phyloP scores from a whole-genome alignment of 345 rosid species.

The Rubroshorea leprosula region DNA sequence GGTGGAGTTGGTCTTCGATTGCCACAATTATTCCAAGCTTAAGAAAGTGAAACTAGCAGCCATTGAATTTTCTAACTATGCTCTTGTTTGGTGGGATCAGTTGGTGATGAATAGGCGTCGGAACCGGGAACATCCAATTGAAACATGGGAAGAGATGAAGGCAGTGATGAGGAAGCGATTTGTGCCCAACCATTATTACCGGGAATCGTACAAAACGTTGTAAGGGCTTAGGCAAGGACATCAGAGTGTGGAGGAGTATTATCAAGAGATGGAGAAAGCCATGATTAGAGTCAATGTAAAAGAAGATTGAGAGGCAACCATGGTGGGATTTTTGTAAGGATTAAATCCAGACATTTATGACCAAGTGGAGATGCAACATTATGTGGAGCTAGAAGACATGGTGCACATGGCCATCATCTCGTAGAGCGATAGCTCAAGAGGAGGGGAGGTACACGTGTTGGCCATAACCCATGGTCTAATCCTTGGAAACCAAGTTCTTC shows the following conservation, averaged over 20 bases:
- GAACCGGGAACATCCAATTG: background rate
- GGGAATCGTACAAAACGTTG: background rate
- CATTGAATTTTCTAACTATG: too few species aligned
- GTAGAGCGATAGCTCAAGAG: background rate
- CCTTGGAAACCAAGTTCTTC: background rate
- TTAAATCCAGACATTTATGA: background rate
- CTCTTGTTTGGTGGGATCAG: background rate
- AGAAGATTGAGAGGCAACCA: background rate
- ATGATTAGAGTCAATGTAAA: background rate
- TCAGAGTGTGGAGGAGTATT: background rate
- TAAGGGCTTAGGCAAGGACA: background rate
- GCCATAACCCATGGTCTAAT: background rate
- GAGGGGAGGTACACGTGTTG: too few species aligned
- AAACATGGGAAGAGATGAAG: slow-evolving; percentile 6
- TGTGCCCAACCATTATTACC: background rate
- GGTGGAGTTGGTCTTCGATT: background rate
- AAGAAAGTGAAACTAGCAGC: background rate
- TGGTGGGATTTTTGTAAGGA: background rate
- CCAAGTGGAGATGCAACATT: background rate
- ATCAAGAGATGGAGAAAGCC: background rate
- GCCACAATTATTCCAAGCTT: too few species aligned
- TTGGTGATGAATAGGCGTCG: background rate
- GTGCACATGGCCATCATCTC: background rate
- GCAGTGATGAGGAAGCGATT: slow-evolving; percentile 1
- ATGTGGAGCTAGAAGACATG: background rate